These are phyloP conservation scores for Pueraria montana DNA, from an alignment of 306 rosid genomes.

Conservation along the genomic window DNA sequence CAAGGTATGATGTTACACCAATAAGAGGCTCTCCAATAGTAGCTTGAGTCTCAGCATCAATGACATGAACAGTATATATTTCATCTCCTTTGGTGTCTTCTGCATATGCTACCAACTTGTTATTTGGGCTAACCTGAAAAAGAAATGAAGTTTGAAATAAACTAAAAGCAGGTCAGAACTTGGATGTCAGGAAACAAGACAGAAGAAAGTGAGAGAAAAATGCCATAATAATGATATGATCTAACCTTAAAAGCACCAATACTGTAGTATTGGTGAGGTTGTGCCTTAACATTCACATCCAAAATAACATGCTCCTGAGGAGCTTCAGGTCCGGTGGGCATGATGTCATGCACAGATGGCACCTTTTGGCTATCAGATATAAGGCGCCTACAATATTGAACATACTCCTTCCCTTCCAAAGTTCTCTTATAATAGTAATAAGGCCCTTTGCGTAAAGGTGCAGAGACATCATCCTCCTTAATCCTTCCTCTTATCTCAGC, in stretches of 20 bases:
- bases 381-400: slow-evolving; percentile 78
- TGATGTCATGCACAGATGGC: slow-evolving; percentile 68
- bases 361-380: slow-evolving; percentile 58
- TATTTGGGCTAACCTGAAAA: slow-evolving; percentile 84
- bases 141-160: slow-evolving; percentile 38
- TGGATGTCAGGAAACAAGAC: not conserved
- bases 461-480: slow-evolving; percentile 84
- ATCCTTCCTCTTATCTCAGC: slow-evolving; percentile 84
- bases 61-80: slow-evolving; percentile 79
- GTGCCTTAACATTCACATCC: slow-evolving; percentile 89
- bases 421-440: slow-evolving; percentile 81
- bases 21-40: slow-evolving; percentile 69
- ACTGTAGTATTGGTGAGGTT: slow-evolving; percentile 63
- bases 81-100: slow-evolving; percentile 96
- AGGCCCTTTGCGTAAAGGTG: slow-evolving; percentile 72
- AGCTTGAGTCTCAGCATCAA: slow-evolving; percentile 78
- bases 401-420: slow-evolving; percentile 79
- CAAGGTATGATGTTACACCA: slow-evolving; percentile 63
- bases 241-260: slow-evolving; percentile 70
- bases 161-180: slow-evolving; percentile 11
- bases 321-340: slow-evolving; percentile 76
- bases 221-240: slow-evolving; percentile 20
- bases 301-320: slow-evolving; percentile 82
- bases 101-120: slow-evolving; percentile 85
- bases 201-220: slow-evolving; percentile 30